Conservation (phyloP, 768 basidiomycete genomes). For the Tephrocybe sp. region DNA sequence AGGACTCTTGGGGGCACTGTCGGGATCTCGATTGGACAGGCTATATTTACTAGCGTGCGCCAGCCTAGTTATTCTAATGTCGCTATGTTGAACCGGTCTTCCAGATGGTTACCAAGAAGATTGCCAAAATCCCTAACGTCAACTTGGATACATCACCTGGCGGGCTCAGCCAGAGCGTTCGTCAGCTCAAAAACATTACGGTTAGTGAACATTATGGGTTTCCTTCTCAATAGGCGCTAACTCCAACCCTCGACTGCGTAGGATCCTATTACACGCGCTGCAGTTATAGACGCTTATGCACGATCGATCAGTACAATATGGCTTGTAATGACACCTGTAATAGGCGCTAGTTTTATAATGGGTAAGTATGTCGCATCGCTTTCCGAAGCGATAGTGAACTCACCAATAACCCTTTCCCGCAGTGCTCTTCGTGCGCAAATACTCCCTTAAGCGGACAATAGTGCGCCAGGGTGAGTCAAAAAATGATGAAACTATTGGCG, state of each 20-base stretch:
- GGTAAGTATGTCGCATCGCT: constrained; percentile 31
- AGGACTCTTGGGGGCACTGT: constrained; percentile 76
- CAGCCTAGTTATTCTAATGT: not conserved
- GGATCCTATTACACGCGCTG: constrained; percentile 47
- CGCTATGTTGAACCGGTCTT: constrained; percentile 1
- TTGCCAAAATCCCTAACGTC: constrained; percentile 36
- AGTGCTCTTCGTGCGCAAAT: constrained; percentile 59
- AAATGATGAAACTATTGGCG: constrained; percentile 19
- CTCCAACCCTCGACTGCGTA: constrained; percentile 19
- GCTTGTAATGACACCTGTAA: constrained; percentile 59
- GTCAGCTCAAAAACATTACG: constrained; percentile 40
- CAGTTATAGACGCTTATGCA: constrained; percentile 60
- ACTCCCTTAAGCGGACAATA: constrained; percentile 53
- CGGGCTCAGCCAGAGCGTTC: constrained; percentile 45
- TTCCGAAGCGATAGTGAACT: not conserved
- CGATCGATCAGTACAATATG: constrained; percentile 62
- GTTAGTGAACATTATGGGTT: constrained; percentile 25
- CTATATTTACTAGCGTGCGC: constrained; percentile 61
- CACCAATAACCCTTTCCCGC: not conserved
- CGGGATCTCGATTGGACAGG: constrained; percentile 71
- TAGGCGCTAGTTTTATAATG: constrained; percentile 51
- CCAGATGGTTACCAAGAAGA: constrained; percentile 36
- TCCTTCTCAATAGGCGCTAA: not conserved
- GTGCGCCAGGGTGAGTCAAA: constrained; percentile 38
- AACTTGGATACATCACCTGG: constrained; percentile 38